Percentiles rank a stretch among this genome's conserved stretches.
Conservation (phyloP, 75 land plant genomes). For the Pseudotsuga menziesii region DNA sequence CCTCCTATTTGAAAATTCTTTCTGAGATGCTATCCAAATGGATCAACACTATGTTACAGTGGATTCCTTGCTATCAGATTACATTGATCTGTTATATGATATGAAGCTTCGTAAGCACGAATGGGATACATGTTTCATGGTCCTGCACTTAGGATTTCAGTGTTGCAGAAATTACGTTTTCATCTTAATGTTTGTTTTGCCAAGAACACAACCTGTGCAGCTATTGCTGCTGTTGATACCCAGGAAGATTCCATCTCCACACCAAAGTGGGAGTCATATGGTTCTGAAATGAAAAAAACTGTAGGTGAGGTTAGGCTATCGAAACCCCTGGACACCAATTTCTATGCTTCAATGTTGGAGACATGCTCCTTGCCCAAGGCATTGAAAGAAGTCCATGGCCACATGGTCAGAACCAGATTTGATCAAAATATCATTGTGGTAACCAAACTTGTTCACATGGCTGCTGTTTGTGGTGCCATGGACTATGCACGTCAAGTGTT, state of each 20-base stretch:
- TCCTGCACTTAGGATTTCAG: neutral
- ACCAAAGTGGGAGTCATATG: neutral
- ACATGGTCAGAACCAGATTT: constrained; percentile 5
- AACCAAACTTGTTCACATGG: constrained; percentile 9
- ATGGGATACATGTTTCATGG: constrained; percentile 1
- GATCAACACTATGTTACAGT: too few species aligned
- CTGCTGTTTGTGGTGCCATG: neutral
- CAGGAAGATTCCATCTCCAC: neutral
- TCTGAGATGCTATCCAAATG: too few species aligned
- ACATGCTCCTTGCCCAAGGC: neutral
- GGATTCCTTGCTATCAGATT: too few species aligned
- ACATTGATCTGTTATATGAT: neutral
- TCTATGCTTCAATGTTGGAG: neutral
- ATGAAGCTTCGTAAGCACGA: neutral
- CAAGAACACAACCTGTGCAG: neutral
- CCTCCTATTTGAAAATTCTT: too few species aligned
- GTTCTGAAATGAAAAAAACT: neutral
- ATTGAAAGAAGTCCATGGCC: constrained; percentile 8
- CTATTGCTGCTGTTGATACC: too few species aligned
- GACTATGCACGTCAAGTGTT: constrained; percentile 4
- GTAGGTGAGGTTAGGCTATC: too few species aligned
- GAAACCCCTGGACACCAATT: neutral
- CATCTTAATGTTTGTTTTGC: too few species aligned
- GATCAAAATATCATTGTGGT: neutral
- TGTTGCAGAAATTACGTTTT: too few species aligned